phyloP scores from a whole-genome alignment of 2,329 filamentous ascomycete species.

The Fusarium irregulare region DNA sequence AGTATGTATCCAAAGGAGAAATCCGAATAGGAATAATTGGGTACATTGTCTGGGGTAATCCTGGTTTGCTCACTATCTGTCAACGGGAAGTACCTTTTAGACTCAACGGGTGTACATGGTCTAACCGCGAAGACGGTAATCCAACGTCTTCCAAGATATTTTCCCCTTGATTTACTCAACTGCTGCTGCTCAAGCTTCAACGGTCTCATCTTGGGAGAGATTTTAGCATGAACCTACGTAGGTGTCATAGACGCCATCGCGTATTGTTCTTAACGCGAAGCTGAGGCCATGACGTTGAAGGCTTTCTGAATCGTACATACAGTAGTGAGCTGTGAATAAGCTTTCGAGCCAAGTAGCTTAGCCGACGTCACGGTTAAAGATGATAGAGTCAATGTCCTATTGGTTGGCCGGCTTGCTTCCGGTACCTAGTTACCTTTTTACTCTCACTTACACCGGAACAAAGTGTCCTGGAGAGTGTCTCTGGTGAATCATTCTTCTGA shows the following conservation, averaged over 20 bases:
- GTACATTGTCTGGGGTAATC: not conserved
- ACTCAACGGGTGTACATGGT: constrained; percentile 12
- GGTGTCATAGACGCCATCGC: constrained; percentile 15
- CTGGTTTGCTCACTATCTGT: not conserved
- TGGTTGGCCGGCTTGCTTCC: not conserved
- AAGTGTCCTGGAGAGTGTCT: not conserved
- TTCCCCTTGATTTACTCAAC: not conserved
- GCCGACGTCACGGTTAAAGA: constrained; percentile 13
- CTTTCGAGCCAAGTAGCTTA: not conserved
- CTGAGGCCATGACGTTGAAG: constrained; percentile 12
- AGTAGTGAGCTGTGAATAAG: not conserved
- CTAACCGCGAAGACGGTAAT: not conserved
- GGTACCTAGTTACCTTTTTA: not conserved
- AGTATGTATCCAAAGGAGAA: constrained; percentile 6
- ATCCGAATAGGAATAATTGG: not conserved
- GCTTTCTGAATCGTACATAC: constrained; percentile 1
- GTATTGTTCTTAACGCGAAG: not conserved
- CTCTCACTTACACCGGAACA: constrained; percentile 14
- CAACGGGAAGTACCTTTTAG: constrained; percentile 10
- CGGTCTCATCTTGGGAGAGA: not conserved
- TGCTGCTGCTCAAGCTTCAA: not conserved
- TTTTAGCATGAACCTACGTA: not conserved
- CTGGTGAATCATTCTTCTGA: not conserved
- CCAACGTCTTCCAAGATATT: not conserved
- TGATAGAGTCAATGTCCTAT: not conserved